These are phyloP conservation scores for Colletotrichum eremochloae DNA, from an alignment of 2,329 filamentous ascomycete species.

Conservation along the genomic window DNA sequence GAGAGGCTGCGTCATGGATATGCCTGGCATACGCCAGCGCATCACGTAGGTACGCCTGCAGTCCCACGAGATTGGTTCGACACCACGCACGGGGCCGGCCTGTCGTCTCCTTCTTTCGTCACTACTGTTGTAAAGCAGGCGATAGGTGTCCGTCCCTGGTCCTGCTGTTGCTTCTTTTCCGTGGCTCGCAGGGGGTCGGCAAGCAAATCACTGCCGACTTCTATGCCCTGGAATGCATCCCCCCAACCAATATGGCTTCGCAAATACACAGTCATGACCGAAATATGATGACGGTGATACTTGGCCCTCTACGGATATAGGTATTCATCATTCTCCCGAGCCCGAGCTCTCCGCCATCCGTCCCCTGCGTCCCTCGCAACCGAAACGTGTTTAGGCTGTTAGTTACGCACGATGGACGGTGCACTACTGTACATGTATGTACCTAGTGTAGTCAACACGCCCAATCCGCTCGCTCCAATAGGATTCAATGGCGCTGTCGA, in stretches of 20 bases:
- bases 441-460: constrained; percentile 1
- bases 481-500: constrained; percentile 27
- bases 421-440: neutral
- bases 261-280: constrained; percentile 18
- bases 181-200: no score
- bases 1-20: constrained; percentile 41
- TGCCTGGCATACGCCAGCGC: constrained; percentile 29
- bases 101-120: constrained; percentile 22
- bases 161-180: constrained; percentile 2
- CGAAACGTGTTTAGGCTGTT: constrained; percentile 37
- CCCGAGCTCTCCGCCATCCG: neutral
- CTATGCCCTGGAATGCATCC: neutral
- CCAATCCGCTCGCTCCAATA: constrained; percentile 26
- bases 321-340: neutral
- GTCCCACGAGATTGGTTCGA: constrained; percentile 40
- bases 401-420: constrained; percentile 14
- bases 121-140: neutral
- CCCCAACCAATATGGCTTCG: constrained; percentile 5
- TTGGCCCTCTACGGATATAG: neutral
- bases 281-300: constrained; percentile 18
- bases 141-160: neutral
- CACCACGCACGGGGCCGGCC: constrained; percentile 3
- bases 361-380: neutral
- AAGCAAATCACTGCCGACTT: constrained; percentile 24
- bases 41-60: constrained; percentile 8